Evolutionary conservation across 2,329 filamentous ascomycete genomes (phyloP).

Genomic region (Dactylellina leptospora): DNA sequence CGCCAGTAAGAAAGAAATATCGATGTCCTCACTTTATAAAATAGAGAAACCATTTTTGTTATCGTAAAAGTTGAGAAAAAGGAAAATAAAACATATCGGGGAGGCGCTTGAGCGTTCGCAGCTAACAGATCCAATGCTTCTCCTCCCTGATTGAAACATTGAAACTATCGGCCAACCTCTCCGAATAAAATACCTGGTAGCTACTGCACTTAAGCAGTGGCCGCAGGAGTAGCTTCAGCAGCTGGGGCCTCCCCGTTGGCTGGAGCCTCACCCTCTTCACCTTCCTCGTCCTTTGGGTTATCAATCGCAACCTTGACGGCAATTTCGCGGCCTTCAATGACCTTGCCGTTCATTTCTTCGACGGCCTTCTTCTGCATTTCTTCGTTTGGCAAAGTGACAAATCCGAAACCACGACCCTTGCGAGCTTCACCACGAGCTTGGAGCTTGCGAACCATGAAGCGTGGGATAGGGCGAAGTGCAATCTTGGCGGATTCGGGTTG

Average conservation of each 20-base stretch:
- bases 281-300: slow-evolving; percentile 86
- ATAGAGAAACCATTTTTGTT: slow-evolving; percentile 38
- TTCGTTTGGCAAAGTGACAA: slow-evolving; percentile 94
- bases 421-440: slow-evolving; percentile 96
- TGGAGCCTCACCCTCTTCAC: slow-evolving; percentile 70
- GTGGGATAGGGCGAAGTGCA: slow-evolving; percentile 94
- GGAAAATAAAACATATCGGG: slow-evolving; percentile 7
- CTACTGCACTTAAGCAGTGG: slow-evolving; percentile 58
- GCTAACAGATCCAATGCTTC: slow-evolving; percentile 52
- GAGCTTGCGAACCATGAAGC: slow-evolving; percentile 99
- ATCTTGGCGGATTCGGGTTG: slow-evolving; percentile 96
- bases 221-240: slow-evolving; percentile 58
- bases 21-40: slow-evolving; percentile 48
- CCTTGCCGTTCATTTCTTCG: slow-evolving; percentile 98
- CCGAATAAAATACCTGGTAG: slow-evolving; percentile 47
- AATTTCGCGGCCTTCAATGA: slow-evolving; percentile 98
- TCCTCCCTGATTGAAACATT: slow-evolving; percentile 58
- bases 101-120: background rate
- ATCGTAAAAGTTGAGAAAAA: slow-evolving; percentile 40
- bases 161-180: slow-evolving; percentile 53
- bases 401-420: slow-evolving; percentile 99
- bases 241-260: slow-evolving; percentile 53
- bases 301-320: slow-evolving; percentile 99
- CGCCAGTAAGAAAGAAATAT: slow-evolving; percentile 20
- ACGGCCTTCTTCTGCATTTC: slow-evolving; percentile 98